A percentile compares a stretch with the other conserved stretches of the same genome.
Conservation (phyloP, 176 grass and related monocot species). For the Musa beccarii region DNA sequence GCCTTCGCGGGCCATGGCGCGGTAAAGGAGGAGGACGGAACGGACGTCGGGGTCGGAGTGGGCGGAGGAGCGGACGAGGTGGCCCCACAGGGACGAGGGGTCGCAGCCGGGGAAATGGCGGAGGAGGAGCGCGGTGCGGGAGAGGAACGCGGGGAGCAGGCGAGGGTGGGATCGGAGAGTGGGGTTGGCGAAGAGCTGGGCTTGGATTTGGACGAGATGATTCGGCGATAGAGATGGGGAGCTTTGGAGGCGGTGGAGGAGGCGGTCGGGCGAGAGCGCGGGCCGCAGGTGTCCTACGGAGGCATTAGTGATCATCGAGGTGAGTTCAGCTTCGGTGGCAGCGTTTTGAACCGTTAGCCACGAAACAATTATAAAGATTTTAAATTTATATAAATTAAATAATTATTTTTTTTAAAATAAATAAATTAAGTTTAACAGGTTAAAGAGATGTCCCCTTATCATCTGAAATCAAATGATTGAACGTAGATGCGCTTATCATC, state of each 20-base stretch:
- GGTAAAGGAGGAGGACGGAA: slow-evolving; percentile 3
- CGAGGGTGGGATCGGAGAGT: not conserved
- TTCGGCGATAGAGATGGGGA: not conserved
- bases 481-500: too few relatives aligned
- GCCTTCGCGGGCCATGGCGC: slow-evolving; percentile 1
- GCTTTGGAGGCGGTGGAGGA: not conserved
- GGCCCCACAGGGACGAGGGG: not conserved
- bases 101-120: not conserved
- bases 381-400: too few relatives aligned
- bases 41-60: not conserved
- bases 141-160: slow-evolving; percentile 8
- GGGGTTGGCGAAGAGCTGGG: slow-evolving; percentile 10
- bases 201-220: not conserved
- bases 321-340: too few relatives aligned
- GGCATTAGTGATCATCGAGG: too few relatives aligned
- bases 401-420: too few relatives aligned
- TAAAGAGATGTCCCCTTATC: too few relatives aligned
- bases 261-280: not conserved
- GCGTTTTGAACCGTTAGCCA: too few relatives aligned
- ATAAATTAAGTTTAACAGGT: too few relatives aligned
- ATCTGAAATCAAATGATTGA: too few relatives aligned
- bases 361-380: too few relatives aligned
- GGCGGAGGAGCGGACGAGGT: not conserved
- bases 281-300: too few relatives aligned
- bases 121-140: slow-evolving; percentile 14